Evolutionary conservation across 352 stramenopile genomes (phyloP), one percentile per base, ranked within the genome.

Genomic region (Phytophthora idaei): DNA sequence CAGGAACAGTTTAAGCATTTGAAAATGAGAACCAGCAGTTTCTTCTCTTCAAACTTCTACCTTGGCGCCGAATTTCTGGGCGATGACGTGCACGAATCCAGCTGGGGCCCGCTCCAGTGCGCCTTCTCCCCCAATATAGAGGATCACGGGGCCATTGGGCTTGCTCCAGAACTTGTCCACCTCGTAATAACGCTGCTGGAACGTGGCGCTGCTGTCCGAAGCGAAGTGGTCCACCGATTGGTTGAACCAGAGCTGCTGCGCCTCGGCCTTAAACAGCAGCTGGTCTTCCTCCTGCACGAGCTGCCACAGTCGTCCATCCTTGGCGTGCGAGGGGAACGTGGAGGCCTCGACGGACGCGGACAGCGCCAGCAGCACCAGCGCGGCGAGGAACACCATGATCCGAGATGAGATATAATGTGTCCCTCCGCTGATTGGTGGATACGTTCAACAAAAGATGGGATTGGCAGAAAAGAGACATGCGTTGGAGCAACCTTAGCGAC

Each of bases 61-160:
- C 79, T 94, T 94, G 60, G 87, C 90, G 12, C 78, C 80, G 63
- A 91, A 89, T 15, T 83, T 76, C 71, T 95, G 71, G 9, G 83
- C 87, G 36, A 96, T 77, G n/a, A 87, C 73, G 11, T 88, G 69
- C 34, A 93, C 74, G 46, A 89, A 95, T 2, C 88, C 89, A 4
- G 51, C 66, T 1, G 90, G 90, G 8, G 86, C 67, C 15, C 80
- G 71, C 37, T 81, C 73, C 51, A 94, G 63, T 10, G 82, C 72
- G 15, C 79, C 90, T 73, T 97, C 89, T 37, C 90, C 90, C 29
- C 89, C 87, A 45, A 97, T 95, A 61, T 90, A 92, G 34, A 96
- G 76, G 63, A 97, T 90, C 39, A 97, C 75, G 12, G 89, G 87
- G 0, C 71, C 80, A 52, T 85, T 64, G 1, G 82, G 69, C 27